These are phyloP conservation scores for Phaeosphaeriaceae sp. DNA, from an alignment of 2,329 filamentous ascomycete genomes.

Conservation along the genomic window DNA sequence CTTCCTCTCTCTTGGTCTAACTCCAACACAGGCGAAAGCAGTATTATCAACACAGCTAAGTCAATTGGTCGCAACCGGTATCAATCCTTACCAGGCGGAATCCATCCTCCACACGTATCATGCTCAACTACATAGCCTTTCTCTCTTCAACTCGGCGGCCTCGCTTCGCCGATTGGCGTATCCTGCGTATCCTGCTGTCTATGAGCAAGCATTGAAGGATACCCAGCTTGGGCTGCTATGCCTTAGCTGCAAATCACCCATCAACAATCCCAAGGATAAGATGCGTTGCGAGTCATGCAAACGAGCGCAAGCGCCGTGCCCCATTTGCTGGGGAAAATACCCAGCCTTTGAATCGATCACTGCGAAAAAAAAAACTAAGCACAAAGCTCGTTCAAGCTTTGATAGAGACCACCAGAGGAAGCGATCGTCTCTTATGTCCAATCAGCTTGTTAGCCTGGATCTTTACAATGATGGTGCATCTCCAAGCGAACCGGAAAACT, in stretches of 20 bases:
- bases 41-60: constrained; percentile 50
- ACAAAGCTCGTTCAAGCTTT: constrained; percentile 26
- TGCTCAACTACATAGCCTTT: constrained; percentile 57
- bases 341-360: constrained; percentile 48
- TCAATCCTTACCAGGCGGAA: constrained; percentile 61
- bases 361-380: constrained; percentile 37
- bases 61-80: constrained; percentile 51
- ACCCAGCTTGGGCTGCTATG: constrained; percentile 62
- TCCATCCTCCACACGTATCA: constrained; percentile 64
- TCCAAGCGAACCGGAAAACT: constrained; percentile 29
- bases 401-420: constrained; percentile 34
- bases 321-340: constrained; percentile 53
- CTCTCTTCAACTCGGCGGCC: constrained; percentile 59
- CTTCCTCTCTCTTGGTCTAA: constrained; percentile 46
- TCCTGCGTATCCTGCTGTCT: constrained; percentile 61
- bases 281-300: constrained; percentile 60
- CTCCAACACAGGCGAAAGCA: constrained; percentile 47
- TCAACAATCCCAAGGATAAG: constrained; percentile 59
- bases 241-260: constrained; percentile 62
- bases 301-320: constrained; percentile 51
- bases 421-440: constrained; percentile 32
- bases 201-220: constrained; percentile 63
- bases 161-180: constrained; percentile 63
- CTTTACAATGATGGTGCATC: constrained; percentile 24
- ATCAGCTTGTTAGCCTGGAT: constrained; percentile 8